A percentile compares a stretch with the other conserved stretches of the same genome.
These are phyloP conservation scores for Crithidia sp. DNA, from an alignment of 208 protist species.

Conservation along the genomic window DNA sequence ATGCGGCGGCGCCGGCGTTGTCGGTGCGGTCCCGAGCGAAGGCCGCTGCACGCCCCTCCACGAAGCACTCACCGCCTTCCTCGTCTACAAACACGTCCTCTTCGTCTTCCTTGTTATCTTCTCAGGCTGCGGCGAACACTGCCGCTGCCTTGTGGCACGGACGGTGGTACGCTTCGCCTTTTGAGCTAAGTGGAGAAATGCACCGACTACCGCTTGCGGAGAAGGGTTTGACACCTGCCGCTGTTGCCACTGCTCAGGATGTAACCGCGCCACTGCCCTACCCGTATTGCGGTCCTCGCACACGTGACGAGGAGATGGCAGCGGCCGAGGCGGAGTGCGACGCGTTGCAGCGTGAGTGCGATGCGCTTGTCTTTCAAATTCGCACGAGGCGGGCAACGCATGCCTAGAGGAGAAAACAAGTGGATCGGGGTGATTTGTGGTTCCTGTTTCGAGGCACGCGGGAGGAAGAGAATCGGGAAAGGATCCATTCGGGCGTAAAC, in stretches of 20 bases:
- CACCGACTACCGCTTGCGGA: background rate
- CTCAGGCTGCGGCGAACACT: background rate
- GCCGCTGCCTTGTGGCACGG: slow-evolving; percentile 29
- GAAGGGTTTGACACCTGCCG: background rate
- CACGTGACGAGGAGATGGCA: slow-evolving; percentile 30
- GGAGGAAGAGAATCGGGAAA: background rate
- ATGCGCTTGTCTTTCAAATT: slow-evolving; percentile 55
- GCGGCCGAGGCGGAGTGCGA: slow-evolving; percentile 40
- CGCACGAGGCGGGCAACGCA: slow-evolving; percentile 19
- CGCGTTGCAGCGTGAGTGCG: slow-evolving; percentile 64
- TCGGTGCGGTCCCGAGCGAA: slow-evolving; percentile 20
- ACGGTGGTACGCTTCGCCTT: slow-evolving; percentile 25
- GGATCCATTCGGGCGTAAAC: background rate
- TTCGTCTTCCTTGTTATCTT: background rate
- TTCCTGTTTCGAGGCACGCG: too few species aligned
- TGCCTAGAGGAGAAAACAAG: background rate
- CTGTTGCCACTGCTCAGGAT: too few species aligned
- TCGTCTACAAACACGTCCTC: background rate
- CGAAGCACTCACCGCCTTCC: slow-evolving; percentile 4
- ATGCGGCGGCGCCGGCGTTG: background rate
- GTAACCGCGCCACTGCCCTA: background rate
- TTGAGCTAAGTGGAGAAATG: slow-evolving; percentile 4
- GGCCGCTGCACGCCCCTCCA: slow-evolving; percentile 11
- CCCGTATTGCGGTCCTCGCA: background rate
- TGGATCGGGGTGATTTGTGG: too few species aligned